Base-by-base conservation (phyloP, 805 yeast genomes). In the Sugiyamaella smithiae region DNA sequence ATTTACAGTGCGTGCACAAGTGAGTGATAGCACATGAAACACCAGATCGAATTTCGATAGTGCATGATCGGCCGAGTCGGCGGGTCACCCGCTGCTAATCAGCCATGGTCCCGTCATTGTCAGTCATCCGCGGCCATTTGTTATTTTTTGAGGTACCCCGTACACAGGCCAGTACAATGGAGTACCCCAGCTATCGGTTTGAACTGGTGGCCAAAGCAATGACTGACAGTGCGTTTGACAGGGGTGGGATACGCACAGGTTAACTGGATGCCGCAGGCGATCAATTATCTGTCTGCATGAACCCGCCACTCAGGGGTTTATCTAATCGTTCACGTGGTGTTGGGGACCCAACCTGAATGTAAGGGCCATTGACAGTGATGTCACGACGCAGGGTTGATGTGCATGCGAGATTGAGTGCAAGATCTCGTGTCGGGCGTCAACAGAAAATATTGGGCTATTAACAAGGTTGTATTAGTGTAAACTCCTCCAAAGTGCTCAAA, bases 331-430 rank as follows among this genome's bases (percentile, higher is more conserved):
- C 38, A 35, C 38, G 38, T 35, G 38, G 20, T 6, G 38, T 19
- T 5, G 22, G 38, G 20, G 38, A 16, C 38, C 5, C 22, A 19
- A 14, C 20, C 6, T n/a, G 14, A 19, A 14, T 35, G 38, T 20
- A 35, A 35, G 38, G 38, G 38, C 16, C 33, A 4, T 29, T 6
- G 33, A 20, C 29, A 26, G 38, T 35, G 38, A 35, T 35, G 38
- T 35, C 38, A 35, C 38, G 38, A 35, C 38, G 38, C 38, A 35
- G 38, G 38, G 38, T 12, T 35, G 38, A 35, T 35, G 20, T 16
- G 38, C 38, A 35, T 35, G 38, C 38, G 38, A 35, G 38, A 35
- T 35, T 35, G 38, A 35, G 38, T 35, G 38, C 38, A 11, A 19
- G 38, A 35, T 35, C 38, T 14, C 20, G 16, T n/a, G 33, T 29